phyloP scores from a whole-genome alignment of 2,329 filamentous ascomycete species.

The Sporothrix pallida region DNA sequence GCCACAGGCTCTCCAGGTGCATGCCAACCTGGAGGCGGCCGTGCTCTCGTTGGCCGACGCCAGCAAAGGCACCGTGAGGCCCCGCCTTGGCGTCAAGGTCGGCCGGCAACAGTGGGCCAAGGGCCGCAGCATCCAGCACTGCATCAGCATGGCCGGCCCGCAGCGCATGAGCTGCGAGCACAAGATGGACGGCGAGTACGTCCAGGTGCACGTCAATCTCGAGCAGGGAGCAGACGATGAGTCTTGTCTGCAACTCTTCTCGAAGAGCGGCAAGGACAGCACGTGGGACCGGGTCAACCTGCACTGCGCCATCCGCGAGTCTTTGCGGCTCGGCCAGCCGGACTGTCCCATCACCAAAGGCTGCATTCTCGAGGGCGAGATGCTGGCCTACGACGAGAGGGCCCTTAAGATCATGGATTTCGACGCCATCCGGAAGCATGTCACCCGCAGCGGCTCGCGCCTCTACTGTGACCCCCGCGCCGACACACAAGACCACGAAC shows the following conservation, averaged over 20 bases:
- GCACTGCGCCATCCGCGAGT: slow-evolving; percentile 67
- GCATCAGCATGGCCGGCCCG: slow-evolving; percentile 64
- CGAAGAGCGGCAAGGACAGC: slow-evolving; percentile 90
- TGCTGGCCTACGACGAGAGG: slow-evolving; percentile 76
- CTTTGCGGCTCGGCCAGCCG: slow-evolving; percentile 64
- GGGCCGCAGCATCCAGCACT: slow-evolving; percentile 75
- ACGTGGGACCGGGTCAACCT: slow-evolving; percentile 71
- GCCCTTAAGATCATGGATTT: slow-evolving; percentile 72
- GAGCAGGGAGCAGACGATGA: slow-evolving; percentile 50
- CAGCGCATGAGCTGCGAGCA: slow-evolving; percentile 73
- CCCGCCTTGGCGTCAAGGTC: slow-evolving; percentile 66
- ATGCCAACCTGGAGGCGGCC: slow-evolving; percentile 69
- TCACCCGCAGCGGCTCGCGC: slow-evolving; percentile 68
- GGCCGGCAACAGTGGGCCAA: slow-evolving; percentile 69
- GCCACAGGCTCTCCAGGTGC: slow-evolving; percentile 71
- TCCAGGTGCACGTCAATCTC: slow-evolving; percentile 82
- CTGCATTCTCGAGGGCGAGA: slow-evolving; percentile 84
- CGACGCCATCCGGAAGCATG: slow-evolving; percentile 80
- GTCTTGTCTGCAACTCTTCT: slow-evolving; percentile 76
- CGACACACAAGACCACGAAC: slow-evolving; percentile 50
- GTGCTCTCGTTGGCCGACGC: slow-evolving; percentile 29
- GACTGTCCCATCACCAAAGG: slow-evolving; percentile 64
- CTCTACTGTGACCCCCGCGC: slow-evolving; percentile 15
- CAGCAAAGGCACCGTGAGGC: slow-evolving; percentile 50
- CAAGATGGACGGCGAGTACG: slow-evolving; percentile 90